A percentile compares a stretch with the other conserved stretches of the same genome.
phyloP scores from a whole-genome alignment of 2,329 filamentous ascomycete species.

The Neopestalotiopsis clavispora region DNA sequence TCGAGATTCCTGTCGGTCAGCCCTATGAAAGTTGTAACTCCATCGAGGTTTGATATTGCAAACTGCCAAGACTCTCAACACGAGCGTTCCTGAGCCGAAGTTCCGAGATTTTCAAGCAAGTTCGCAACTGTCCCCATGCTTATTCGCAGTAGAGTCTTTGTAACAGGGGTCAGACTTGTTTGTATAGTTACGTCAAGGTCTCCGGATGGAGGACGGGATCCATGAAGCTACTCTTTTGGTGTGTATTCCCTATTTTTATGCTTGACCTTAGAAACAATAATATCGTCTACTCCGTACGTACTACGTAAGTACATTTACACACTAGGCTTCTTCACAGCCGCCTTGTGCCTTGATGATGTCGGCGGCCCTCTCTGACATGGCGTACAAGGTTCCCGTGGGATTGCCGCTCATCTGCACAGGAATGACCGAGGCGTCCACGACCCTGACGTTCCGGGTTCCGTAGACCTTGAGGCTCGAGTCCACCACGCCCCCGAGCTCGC shows the following conservation, averaged over 20 bases:
- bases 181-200: neutral
- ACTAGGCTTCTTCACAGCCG: neutral
- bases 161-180: neutral
- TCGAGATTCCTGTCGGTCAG: neutral
- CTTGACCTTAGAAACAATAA: neutral
- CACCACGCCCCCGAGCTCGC: conserved; percentile 51
- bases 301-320: neutral
- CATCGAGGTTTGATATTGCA: neutral
- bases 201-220: neutral
- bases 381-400: conserved; percentile 54
- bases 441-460: conserved; percentile 49
- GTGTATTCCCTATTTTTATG: neutral
- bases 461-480: conserved; percentile 48
- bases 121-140: neutral
- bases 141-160: neutral
- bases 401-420: conserved; percentile 52
- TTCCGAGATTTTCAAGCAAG: neutral
- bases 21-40: neutral
- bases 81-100: neutral
- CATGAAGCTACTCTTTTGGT: neutral
- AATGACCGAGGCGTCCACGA: conserved; percentile 51
- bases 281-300: neutral
- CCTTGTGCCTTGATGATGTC: conserved; percentile 27
- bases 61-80: neutral
- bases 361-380: conserved; percentile 50